Evolutionary conservation across 208 protist species (phyloP).

Genomic region (Trypanosoma conorhini): DNA sequence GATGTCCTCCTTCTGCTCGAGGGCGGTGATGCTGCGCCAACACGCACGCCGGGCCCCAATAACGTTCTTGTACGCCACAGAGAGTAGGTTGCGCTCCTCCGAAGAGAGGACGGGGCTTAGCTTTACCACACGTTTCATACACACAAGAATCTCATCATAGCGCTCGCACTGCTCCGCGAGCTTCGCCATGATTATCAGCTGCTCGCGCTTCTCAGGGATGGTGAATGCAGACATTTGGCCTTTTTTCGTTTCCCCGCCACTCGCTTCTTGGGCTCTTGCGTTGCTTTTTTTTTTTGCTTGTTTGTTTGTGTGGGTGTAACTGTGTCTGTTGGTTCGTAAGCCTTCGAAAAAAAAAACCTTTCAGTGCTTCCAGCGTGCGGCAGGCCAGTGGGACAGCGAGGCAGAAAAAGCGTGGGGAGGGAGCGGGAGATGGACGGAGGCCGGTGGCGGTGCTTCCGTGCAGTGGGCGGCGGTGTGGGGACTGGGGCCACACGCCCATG

Average conservation of each 20-base stretch:
- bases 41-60: constrained; percentile 98
- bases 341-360: neutral
- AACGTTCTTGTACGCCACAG: constrained; percentile 99
- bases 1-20: constrained; percentile 96
- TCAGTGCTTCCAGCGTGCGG: neutral
- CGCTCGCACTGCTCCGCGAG: constrained; percentile 99
- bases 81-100: constrained; percentile 99
- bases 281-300: constrained; percentile 10
- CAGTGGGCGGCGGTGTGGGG: no score
- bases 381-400: neutral
- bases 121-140: constrained; percentile 98
- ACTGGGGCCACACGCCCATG: no score
- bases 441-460: no score
- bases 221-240: constrained; percentile 47
- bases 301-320: constrained; percentile 3
- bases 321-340: neutral
- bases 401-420: constrained; percentile 15
- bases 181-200: constrained; percentile 96
- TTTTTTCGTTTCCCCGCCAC: neutral
- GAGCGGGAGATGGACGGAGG: neutral
- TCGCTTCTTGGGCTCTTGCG: neutral
- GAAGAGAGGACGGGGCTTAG: constrained; percentile 94
- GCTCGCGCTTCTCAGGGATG: constrained; percentile 91
- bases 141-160: constrained; percentile 99
- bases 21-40: constrained; percentile 98